phyloP scores from a whole-genome alignment of 306 rosid genomes.

The Lagenaria siceraria region DNA sequence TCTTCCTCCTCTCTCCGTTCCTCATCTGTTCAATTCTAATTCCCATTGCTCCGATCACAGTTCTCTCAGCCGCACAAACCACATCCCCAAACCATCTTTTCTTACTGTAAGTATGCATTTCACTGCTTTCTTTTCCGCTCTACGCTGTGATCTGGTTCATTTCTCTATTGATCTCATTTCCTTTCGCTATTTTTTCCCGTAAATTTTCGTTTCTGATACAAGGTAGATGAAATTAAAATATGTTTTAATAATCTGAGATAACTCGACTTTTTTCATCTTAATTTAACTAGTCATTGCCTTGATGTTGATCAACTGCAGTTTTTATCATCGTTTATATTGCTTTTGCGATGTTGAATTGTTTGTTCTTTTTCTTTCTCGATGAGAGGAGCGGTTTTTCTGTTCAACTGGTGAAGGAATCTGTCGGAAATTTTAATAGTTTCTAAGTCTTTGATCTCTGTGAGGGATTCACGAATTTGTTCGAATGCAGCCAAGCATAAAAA shows the following conservation, averaged over 20 bases:
- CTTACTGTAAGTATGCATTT: neutral
- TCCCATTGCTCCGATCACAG: neutral
- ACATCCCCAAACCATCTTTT: neutral
- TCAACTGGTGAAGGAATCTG: neutral
- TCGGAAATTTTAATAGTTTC: neutral
- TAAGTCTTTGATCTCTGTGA: neutral
- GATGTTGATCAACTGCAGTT: neutral
- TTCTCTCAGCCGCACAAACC: neutral
- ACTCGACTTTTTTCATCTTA: neutral
- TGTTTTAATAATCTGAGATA: neutral
- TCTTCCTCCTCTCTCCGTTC: neutral
- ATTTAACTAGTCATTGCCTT: neutral
- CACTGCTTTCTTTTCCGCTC: neutral
- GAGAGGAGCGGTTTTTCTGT: neutral
- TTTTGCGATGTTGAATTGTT: neutral
- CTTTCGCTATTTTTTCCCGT: neutral
- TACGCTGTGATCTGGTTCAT: neutral
- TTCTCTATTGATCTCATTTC: neutral
- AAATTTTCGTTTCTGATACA: neutral
- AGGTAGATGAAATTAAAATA: neutral
- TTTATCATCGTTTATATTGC: neutral
- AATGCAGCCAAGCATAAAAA: slow-evolving; percentile 30
- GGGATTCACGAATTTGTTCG: neutral
- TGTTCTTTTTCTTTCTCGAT: neutral
- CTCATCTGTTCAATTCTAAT: neutral